These are phyloP conservation scores for Piloderma croceum DNA, from an alignment of 768 basidiomycete genomes.

Conservation along the genomic window DNA sequence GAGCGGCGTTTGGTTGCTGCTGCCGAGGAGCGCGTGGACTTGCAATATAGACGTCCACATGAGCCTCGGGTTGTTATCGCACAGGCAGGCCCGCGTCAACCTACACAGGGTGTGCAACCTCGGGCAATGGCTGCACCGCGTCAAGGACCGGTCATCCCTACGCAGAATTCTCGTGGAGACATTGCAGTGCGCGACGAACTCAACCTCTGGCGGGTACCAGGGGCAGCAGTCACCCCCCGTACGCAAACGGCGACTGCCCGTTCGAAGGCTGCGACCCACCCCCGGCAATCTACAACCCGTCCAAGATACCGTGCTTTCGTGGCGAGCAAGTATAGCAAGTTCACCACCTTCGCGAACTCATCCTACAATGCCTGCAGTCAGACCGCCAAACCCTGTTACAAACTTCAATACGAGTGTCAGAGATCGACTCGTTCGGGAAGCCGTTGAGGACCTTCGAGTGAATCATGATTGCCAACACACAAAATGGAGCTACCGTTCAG, in stretches of 20 bases:
- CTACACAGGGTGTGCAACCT: slow-evolving; percentile 9
- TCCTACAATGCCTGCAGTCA: not conserved
- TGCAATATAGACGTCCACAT: slow-evolving; percentile 26
- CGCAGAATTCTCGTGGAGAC: not conserved
- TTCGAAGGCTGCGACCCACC: not conserved
- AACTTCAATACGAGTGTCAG: slow-evolving; percentile 6
- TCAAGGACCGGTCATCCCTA: not conserved
- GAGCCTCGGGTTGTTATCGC: slow-evolving; percentile 23
- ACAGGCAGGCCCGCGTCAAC: slow-evolving; percentile 28
- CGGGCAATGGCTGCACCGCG: not conserved
- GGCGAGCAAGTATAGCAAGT: slow-evolving; percentile 4
- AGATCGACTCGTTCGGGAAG: slow-evolving; percentile 22
- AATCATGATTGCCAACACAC: slow-evolving; percentile 50
- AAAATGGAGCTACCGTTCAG: slow-evolving; percentile 40
- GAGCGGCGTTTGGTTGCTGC: slow-evolving; percentile 38
- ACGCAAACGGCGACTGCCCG: too few species aligned
- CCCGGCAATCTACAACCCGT: not conserved
- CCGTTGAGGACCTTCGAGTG: slow-evolving; percentile 36
- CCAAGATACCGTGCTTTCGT: slow-evolving; percentile 1
- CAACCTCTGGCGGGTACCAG: too few species aligned
- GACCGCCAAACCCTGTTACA: not conserved
- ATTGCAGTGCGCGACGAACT: too few species aligned
- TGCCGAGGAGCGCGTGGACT: slow-evolving; percentile 42
- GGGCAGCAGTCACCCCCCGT: too few species aligned
- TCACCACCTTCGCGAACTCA: slow-evolving; percentile 1